Percentiles rank a stretch among this genome's conserved stretches.
Evolutionary conservation across 805 yeast genomes (phyloP).

Genomic region (Candida saitoana): DNA sequence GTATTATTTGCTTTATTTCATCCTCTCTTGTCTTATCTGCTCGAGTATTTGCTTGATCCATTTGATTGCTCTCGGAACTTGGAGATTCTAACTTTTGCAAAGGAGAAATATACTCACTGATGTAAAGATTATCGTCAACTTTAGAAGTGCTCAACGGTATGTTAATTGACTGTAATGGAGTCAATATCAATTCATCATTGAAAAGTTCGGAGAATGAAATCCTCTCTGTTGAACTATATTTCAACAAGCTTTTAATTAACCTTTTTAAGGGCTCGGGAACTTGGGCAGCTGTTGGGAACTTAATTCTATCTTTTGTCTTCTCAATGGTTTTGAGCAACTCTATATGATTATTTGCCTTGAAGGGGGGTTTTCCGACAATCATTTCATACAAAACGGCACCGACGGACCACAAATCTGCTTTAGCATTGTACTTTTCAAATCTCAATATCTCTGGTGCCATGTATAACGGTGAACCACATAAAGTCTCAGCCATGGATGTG

Average conservation of each 20-base stretch:
- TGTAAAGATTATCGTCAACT: conserved; percentile 75
- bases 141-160: conserved; percentile 62
- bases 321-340: conserved; percentile 86
- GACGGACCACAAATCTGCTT: conserved; percentile 97
- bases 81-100: conserved; percentile 6
- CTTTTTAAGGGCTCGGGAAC: conserved; percentile 62
- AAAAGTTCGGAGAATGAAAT: conserved; percentile 88
- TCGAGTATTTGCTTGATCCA: neutral
- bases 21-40: conserved; percentile 29
- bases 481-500: conserved; percentile 91
- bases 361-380: conserved; percentile 96
- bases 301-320: conserved; percentile 69
- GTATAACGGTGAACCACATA: conserved; percentile 95
- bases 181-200: conserved; percentile 59
- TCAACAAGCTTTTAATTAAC: conserved; percentile 71
- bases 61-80: neutral
- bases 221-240: conserved; percentile 81
- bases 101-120: conserved; percentile 69
- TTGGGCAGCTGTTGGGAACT: conserved; percentile 67
- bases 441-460: conserved; percentile 98
- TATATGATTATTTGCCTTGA: conserved; percentile 87
- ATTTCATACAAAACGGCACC: conserved; percentile 95
- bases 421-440: conserved; percentile 93
- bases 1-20: conserved; percentile 41
- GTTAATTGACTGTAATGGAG: conserved; percentile 49